Conservation (phyloP, 352 stramenopile species). For the Globisporangium spinosum region DNA sequence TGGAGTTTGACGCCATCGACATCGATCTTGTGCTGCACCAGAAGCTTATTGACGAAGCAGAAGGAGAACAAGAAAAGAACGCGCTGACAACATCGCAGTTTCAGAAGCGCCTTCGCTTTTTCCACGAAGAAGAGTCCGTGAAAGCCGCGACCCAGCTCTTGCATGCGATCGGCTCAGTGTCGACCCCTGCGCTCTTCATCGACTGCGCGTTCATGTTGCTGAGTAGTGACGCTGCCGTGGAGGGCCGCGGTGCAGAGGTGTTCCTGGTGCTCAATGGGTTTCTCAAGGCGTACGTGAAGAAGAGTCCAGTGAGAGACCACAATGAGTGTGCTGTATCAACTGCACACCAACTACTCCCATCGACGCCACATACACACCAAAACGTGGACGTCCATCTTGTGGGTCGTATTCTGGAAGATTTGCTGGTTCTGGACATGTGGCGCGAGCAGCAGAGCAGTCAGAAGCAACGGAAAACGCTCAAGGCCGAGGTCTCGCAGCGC, state of each 20-base stretch:
- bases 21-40: conserved; percentile 71
- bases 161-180: conserved; percentile 37
- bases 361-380: background rate
- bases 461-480: conserved; percentile 7
- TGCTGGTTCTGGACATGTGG: conserved; percentile 52
- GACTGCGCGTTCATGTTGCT: conserved; percentile 61
- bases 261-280: conserved; percentile 70
- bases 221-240: background rate
- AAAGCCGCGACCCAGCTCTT: conserved; percentile 43
- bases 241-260: conserved; percentile 27
- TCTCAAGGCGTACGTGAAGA: conserved; percentile 30
- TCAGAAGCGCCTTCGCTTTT: conserved; percentile 69
- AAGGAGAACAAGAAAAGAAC: background rate
- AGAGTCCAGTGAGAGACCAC: background rate
- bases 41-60: conserved; percentile 17
- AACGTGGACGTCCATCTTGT: conserved; percentile 59
- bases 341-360: background rate
- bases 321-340: background rate
- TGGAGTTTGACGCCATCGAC: conserved; percentile 66
- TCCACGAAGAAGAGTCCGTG: conserved; percentile 70
- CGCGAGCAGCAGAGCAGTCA: conserved; percentile 21
- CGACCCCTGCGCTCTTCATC: conserved; percentile 57
- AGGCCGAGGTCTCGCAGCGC: conserved; percentile 32
- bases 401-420: conserved; percentile 70
- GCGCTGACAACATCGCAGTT: conserved; percentile 62